Conservation (phyloP, 1,139 yeast species). For the Debaryomycetaceae sp. region DNA sequence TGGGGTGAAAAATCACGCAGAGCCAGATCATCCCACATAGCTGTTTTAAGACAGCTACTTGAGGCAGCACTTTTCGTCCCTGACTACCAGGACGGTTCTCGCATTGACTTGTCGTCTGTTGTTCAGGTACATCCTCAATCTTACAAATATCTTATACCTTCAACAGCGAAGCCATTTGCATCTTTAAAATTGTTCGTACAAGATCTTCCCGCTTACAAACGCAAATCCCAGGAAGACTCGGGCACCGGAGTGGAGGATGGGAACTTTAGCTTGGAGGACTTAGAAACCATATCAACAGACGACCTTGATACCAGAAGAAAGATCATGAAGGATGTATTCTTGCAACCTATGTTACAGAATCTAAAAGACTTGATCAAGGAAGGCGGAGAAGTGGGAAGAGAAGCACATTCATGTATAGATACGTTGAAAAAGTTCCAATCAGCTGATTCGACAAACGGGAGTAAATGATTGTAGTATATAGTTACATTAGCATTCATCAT, state of each 20-base stretch:
- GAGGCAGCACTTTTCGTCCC: conserved; percentile 31
- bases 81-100: conserved; percentile 3
- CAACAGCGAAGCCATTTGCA: conserved; percentile 56
- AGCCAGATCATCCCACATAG: conserved; percentile 42
- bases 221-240: not conserved
- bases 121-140: conserved; percentile 42
- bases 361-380: conserved; percentile 55
- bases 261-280: conserved; percentile 24
- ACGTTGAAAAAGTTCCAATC: conserved; percentile 6
- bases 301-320: conserved; percentile 63
- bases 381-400: conserved; percentile 72
- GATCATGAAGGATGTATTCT: conserved; percentile 52
- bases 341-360: conserved; percentile 48
- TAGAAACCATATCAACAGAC: conserved; percentile 40
- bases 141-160: conserved; percentile 50
- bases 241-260: conserved; percentile 20
- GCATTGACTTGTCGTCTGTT: conserved; percentile 6
- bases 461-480: too few relatives aligned
- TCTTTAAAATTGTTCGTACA: conserved; percentile 51
- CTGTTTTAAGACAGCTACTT: conserved; percentile 41
- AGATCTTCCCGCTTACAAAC: conserved; percentile 13
- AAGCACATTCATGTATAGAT: conserved; percentile 41
- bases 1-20: conserved; percentile 37
- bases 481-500: not conserved
- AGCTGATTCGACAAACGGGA: not conserved